A percentile compares a stretch with the other conserved stretches of the same genome.
Evolutionary conservation across 257 asterid genomes (phyloP).

Genomic region (Nicotiana obtusifolia): DNA sequence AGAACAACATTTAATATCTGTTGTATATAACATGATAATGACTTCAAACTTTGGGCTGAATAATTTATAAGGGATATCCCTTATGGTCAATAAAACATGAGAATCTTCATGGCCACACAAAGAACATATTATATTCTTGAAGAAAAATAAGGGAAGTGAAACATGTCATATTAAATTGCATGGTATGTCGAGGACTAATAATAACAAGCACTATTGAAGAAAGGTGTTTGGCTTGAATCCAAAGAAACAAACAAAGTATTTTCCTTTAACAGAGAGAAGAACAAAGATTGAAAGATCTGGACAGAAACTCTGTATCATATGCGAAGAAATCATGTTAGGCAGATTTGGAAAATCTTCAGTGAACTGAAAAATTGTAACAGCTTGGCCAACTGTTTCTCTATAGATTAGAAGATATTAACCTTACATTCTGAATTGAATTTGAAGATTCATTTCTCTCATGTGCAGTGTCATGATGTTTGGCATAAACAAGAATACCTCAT

Average conservation of each 20-base stretch:
- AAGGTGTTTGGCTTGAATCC: not conserved
- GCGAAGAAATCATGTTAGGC: not conserved
- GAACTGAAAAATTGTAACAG: not conserved
- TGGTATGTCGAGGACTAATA: conserved; percentile 25
- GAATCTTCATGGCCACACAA: conserved; percentile 13
- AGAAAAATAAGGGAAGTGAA: not conserved
- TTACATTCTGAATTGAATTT: too few relatives aligned
- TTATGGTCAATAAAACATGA: not conserved
- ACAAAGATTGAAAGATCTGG: not conserved
- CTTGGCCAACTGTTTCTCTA: not conserved
- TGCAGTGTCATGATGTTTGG: too few relatives aligned
- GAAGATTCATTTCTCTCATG: too few relatives aligned
- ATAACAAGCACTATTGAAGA: not conserved
- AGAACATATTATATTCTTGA: not conserved
- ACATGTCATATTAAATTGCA: conserved; percentile 29
- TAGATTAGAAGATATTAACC: not conserved
- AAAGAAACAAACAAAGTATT: not conserved
- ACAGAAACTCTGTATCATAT: not conserved
- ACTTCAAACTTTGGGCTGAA: not conserved
- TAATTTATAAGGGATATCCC: not conserved
- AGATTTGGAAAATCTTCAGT: not conserved
- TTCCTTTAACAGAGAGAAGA: not conserved
- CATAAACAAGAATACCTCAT: too few relatives aligned
- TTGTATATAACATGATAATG: not conserved
- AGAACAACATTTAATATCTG: not conserved